phyloP scores from a whole-genome alignment of 2,329 filamentous ascomycete genomes.

The Ascocoryne sarcoides region DNA sequence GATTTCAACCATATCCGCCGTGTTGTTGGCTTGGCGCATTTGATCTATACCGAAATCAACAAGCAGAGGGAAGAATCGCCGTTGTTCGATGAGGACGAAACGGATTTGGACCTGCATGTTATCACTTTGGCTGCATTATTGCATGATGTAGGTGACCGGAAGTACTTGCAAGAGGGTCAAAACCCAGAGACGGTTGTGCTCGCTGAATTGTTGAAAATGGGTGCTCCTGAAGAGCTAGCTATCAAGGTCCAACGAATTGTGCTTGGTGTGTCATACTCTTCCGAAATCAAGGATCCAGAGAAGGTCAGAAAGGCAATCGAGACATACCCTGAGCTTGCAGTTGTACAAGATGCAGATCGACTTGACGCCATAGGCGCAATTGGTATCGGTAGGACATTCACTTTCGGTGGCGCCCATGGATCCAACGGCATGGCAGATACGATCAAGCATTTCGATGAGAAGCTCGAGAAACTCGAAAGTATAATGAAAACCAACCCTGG shows the following conservation, averaged over 20 bases:
- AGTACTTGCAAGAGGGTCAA: conserved; percentile 38
- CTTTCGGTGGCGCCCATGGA: conserved; percentile 61
- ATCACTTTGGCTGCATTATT: conserved; percentile 61
- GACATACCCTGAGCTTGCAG: conserved; percentile 63
- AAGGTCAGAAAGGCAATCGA: conserved; percentile 49
- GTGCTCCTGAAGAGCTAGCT: conserved; percentile 52
- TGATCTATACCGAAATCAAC: conserved; percentile 24
- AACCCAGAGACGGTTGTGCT: conserved; percentile 49
- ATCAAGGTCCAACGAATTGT: conserved; percentile 64
- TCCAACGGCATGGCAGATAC: conserved; percentile 50
- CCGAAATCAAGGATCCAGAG: conserved; percentile 59
- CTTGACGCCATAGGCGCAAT: conserved; percentile 89
- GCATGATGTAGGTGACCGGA: conserved; percentile 78
- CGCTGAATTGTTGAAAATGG: conserved; percentile 48
- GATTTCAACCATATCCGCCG: conserved; percentile 80
- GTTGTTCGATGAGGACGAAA: conserved; percentile 8
- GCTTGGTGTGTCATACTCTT: conserved; percentile 70
- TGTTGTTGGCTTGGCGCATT: conserved; percentile 61
- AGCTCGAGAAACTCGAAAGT: conserved; percentile 54
- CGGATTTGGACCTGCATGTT: conserved; percentile 46
- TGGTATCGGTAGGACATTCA: conserved; percentile 72
- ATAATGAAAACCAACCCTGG: conserved; percentile 58
- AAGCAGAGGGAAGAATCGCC: conserved; percentile 11
- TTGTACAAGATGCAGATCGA: conserved; percentile 90
- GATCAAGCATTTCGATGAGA: conserved; percentile 70